Percentiles rank a stretch among this genome's conserved stretches.
These are phyloP conservation scores for Austroboletus eburneus DNA, from an alignment of 768 basidiomycete genomes.

Conservation along the genomic window DNA sequence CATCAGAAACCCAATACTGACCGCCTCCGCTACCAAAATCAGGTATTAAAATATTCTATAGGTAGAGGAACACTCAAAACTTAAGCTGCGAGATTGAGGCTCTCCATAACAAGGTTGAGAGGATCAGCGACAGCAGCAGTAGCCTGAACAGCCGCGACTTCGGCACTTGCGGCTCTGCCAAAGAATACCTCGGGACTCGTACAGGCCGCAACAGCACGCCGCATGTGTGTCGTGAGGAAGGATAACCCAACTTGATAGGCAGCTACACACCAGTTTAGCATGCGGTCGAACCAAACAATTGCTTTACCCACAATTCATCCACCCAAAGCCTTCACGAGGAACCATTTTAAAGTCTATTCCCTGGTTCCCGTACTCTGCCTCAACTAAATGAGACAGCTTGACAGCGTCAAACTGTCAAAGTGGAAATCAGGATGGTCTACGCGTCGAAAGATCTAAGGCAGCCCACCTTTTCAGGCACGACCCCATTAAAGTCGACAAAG, in stretches of 20 bases:
- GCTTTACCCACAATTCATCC: slow-evolving; percentile 81
- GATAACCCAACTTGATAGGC: slow-evolving; percentile 96
- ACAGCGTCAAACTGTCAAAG: slow-evolving; percentile 83
- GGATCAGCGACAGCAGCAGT: slow-evolving; percentile 46
- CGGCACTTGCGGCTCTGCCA: slow-evolving; percentile 40
- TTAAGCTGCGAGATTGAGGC: slow-evolving; percentile 31
- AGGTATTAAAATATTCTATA: slow-evolving; percentile 15
- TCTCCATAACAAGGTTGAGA: slow-evolving; percentile 62
- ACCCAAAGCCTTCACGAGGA: slow-evolving; percentile 95
- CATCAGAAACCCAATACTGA: no score
- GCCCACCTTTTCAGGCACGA: slow-evolving; percentile 89
- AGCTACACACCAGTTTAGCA: slow-evolving; percentile 41
- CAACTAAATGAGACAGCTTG: slow-evolving; percentile 90
- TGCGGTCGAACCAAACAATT: not conserved
- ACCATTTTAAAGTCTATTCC: slow-evolving; percentile 98
- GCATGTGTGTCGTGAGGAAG: slow-evolving; percentile 90
- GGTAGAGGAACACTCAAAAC: not conserved
- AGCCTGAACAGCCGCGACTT: slow-evolving; percentile 32
- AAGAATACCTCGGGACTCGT: slow-evolving; percentile 92
- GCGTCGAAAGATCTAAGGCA: not conserved
- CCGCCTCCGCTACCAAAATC: slow-evolving; percentile 1
- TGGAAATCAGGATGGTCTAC: not conserved
- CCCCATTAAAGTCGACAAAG: slow-evolving; percentile 95
- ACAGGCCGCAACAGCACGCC: slow-evolving; percentile 92
- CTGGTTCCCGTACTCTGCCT: slow-evolving; percentile 95